Conservation (phyloP, 139 green algal genomes). For the Zygnema circumcarinatum region DNA sequence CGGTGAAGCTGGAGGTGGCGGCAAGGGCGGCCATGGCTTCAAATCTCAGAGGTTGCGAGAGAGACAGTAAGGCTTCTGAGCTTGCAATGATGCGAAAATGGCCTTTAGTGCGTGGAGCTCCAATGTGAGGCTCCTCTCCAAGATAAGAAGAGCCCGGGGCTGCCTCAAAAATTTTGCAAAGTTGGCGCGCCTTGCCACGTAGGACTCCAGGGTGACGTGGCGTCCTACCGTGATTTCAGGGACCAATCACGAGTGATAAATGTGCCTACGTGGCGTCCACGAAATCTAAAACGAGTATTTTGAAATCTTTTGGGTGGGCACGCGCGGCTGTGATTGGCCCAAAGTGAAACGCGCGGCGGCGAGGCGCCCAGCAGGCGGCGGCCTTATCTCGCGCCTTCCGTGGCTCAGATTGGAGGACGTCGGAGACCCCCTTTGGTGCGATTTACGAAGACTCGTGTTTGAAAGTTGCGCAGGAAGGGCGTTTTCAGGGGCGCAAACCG, state of each 20-base stretch:
- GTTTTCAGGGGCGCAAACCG: background rate
- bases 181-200: no score
- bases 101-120: background rate
- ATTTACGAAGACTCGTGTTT: no score
- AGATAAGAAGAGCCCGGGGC: background rate
- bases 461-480: background rate
- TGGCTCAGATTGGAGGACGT: background rate
- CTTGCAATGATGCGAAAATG: background rate
- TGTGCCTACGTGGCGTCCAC: background rate
- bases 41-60: background rate
- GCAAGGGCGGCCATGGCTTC: background rate
- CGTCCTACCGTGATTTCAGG: background rate
- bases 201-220: background rate
- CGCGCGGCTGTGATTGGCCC: background rate
- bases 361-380: no score
- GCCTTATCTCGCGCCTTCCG: background rate
- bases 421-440: background rate
- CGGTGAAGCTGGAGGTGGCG: slow-evolving; percentile 8
- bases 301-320: background rate
- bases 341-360: background rate
- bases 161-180: background rate
- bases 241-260: background rate
- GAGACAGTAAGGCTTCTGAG: background rate
- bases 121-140: background rate
- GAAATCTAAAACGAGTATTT: background rate